Evolutionary conservation across 805 yeast species (phyloP).

Genomic region (Saturnispora sekii): DNA sequence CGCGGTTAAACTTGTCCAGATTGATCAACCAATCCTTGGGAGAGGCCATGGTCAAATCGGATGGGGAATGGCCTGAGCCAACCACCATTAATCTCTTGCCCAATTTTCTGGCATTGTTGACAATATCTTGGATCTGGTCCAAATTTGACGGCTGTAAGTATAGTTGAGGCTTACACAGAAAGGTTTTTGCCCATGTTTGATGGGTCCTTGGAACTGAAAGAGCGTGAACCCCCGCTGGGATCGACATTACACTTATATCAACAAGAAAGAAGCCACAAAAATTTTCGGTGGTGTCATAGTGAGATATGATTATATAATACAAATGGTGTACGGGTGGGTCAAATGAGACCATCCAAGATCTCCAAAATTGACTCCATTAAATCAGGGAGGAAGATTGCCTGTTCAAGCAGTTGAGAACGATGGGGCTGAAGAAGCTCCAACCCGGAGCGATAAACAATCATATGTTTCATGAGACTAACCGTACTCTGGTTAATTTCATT

Average conservation of each 20-base stretch:
- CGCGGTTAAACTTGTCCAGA: constrained; percentile 62
- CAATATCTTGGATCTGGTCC: constrained; percentile 60
- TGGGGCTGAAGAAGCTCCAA: constrained; percentile 25
- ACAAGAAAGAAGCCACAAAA: no score
- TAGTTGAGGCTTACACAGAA: constrained; percentile 62
- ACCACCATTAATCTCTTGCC: constrained; percentile 68
- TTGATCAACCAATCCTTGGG: constrained; percentile 76
- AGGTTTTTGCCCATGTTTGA: constrained; percentile 88
- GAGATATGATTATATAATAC: neutral
- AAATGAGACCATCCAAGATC: neutral
- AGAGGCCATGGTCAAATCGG: constrained; percentile 73
- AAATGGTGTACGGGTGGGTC: neutral
- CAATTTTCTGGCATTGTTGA: constrained; percentile 49
- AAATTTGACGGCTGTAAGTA: constrained; percentile 67
- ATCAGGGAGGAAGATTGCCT: constrained; percentile 28
- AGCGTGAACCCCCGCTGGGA: constrained; percentile 20
- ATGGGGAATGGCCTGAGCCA: constrained; percentile 95
- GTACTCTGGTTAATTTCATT: constrained; percentile 34
- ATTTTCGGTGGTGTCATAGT: neutral
- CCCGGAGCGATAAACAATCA: constrained; percentile 26
- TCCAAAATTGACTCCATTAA: constrained; percentile 11
- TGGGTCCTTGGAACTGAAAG: constrained; percentile 38
- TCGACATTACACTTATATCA: constrained; percentile 8
- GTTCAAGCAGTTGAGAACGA: constrained; percentile 25
- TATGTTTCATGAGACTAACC: constrained; percentile 28